phyloP scores from a whole-genome alignment of 176 grass and related monocot genomes.

The Musa troglodytarum region DNA sequence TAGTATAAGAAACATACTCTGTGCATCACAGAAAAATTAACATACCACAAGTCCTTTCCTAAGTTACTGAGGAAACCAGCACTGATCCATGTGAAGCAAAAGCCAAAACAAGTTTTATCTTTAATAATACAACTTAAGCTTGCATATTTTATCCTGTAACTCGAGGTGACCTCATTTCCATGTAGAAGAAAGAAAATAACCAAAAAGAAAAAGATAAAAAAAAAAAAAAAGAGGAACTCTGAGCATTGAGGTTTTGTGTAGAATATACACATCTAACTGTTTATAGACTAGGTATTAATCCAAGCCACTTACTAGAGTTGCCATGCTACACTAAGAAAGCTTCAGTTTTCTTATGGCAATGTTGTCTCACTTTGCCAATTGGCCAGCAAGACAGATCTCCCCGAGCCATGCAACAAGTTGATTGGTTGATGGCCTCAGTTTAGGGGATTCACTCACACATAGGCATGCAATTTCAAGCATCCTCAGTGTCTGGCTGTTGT shows the following conservation, averaged over 20 bases:
- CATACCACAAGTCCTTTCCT: no score
- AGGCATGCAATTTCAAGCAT: slow-evolving; percentile 78
- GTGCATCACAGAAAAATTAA: no score
- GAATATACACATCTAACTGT: background rate
- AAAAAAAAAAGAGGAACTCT: background rate
- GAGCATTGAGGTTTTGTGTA: background rate
- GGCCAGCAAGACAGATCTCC: slow-evolving; percentile 26
- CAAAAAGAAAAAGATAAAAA: no score
- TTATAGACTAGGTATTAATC: background rate
- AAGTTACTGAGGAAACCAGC: no score
- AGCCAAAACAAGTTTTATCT: no score
- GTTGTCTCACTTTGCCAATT: background rate
- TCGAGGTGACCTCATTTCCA: no score
- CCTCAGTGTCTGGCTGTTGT: slow-evolving; percentile 31
- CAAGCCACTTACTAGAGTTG: background rate
- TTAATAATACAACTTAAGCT: no score
- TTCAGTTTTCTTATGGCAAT: background rate
- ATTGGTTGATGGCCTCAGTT: slow-evolving; percentile 54
- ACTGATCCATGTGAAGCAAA: no score
- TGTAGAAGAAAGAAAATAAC: no score
- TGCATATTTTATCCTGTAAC: no score
- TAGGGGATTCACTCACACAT: slow-evolving; percentile 58
- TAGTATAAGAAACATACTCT: no score
- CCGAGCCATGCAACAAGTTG: slow-evolving; percentile 75
- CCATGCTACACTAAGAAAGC: no score